Base-by-base conservation (phyloP, 139 green algal genomes). In the Desmodesmus armatus region DNA sequence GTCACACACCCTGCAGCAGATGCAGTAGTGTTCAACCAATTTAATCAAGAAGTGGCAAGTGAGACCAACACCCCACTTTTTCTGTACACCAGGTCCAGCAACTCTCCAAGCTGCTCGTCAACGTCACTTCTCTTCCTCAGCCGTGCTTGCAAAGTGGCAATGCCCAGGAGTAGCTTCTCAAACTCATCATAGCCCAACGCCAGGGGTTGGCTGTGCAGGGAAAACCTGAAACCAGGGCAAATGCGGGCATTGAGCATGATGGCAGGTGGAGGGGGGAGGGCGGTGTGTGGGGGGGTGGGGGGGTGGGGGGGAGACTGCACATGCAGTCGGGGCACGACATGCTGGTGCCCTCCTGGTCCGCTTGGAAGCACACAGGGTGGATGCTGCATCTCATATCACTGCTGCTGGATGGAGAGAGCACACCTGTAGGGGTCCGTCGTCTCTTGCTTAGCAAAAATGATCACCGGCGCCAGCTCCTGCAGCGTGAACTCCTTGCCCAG, bases 71-170 rank as follows among this genome's bases (percentile, higher is more conserved):
- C 91, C 33, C 91, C 90, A 23, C 91, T 87, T 21, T 89, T 91
- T 76, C 91, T 93, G 86, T 94, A 96, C 35, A 96, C 88, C 17
- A 78, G 84, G 76, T 97, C 93, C 85, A 97, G 85, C 67, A 90
- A 86, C 86, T 95, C 93, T 2, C 93, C 93, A 27, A 97, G 88
- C 60, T 91, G 94, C 75, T 95, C 91, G 62, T 94, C 92, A 70
- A 94, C 83, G 23, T 93, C 90, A 6, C 43, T 84, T 33, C 41
- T 35, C 69, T 86, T 86, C 27, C 80, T 37, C 51, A 70, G 29
- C 2, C 80, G 58, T 0, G 80, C 80, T 25, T 74, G 82, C 67
- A 86, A 15, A 5, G 86, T 77, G 6, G 92, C 89, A 9, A 94
- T 92, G 53, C 88, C 91, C 43, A 96, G 78, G 51, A 97, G 85